Percentiles rank a stretch among this genome's conserved stretches.
phyloP scores from a whole-genome alignment of 805 yeast genomes.

The Schwanniomyces yamadae region DNA sequence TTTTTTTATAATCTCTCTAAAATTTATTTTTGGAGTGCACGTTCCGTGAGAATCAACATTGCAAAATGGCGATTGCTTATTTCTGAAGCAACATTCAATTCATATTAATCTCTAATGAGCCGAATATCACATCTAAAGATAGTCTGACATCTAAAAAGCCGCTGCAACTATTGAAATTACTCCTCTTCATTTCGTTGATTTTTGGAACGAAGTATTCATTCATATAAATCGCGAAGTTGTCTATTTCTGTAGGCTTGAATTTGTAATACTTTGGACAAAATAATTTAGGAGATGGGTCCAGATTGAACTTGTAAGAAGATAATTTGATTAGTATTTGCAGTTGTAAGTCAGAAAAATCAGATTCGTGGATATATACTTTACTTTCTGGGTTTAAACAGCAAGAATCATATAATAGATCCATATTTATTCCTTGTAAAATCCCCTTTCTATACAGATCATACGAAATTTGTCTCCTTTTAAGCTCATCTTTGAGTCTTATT shows the following conservation, averaged over 20 bases:
- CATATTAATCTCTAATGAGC: too few species aligned
- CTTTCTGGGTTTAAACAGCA: constrained; percentile 3
- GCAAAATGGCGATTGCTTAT: too few species aligned
- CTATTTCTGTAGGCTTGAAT: not conserved
- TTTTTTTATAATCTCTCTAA: too few species aligned
- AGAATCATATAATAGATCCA: constrained; percentile 1
- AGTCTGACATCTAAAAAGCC: constrained; percentile 2
- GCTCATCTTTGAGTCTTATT: constrained; percentile 6
- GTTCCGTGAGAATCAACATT: too few species aligned
- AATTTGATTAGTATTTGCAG: constrained; percentile 9
- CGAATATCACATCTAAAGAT: constrained; percentile 4
- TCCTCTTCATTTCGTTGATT: constrained; percentile 1
- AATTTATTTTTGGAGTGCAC: too few species aligned
- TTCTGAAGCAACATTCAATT: too few species aligned
- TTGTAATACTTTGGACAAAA: constrained; percentile 4
- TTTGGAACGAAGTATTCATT: constrained; percentile 1
- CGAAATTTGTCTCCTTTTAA: constrained; percentile 3
- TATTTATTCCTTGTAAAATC: constrained; percentile 1
- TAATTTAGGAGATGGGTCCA: not conserved
- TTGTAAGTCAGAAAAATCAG: constrained; percentile 12
- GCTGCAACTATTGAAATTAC: too few species aligned
- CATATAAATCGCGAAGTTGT: constrained; percentile 1
- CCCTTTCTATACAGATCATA: constrained; percentile 12
- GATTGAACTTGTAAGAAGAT: constrained; percentile 1
- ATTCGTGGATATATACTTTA: constrained; percentile 10